phyloP scores from a whole-genome alignment of 768 basidiomycete species.

The Austroboletus eburneus region DNA sequence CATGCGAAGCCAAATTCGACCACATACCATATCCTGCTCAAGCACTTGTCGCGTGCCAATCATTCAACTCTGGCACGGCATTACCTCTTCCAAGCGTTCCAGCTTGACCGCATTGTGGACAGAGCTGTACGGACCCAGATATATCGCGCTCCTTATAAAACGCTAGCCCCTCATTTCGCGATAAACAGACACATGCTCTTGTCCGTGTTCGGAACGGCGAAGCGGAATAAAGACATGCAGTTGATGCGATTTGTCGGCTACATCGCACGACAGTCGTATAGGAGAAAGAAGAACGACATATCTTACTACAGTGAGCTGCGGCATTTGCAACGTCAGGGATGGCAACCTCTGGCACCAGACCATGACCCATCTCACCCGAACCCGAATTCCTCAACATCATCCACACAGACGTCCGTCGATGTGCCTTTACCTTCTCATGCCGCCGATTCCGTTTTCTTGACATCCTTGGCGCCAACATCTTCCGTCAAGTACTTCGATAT shows the following conservation, averaged over 20 bases:
- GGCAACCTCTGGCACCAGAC: slow-evolving; percentile 19
- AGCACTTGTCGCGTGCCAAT: slow-evolving; percentile 46
- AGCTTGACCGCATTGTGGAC: slow-evolving; percentile 37
- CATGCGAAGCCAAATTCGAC: slow-evolving; percentile 61
- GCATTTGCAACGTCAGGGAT: slow-evolving; percentile 22
- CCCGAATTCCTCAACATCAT: background rate
- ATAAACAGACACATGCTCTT: slow-evolving; percentile 55
- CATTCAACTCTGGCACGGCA: slow-evolving; percentile 59
- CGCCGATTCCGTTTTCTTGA: slow-evolving; percentile 25
- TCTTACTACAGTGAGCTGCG: slow-evolving; percentile 37
- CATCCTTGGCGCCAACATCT: slow-evolving; percentile 16
- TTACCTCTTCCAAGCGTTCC: slow-evolving; percentile 54
- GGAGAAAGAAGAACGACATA: slow-evolving; percentile 47
- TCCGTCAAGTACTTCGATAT: slow-evolving; percentile 41
- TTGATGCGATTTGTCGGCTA: slow-evolving; percentile 57
- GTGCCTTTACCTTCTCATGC: background rate
- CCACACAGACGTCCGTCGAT: background rate
- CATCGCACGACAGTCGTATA: slow-evolving; percentile 43
- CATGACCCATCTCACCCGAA: slow-evolving; percentile 19
- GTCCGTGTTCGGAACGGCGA: slow-evolving; percentile 54
- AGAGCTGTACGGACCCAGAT: slow-evolving; percentile 33
- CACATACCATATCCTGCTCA: slow-evolving; percentile 59
- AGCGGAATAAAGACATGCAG: slow-evolving; percentile 53
- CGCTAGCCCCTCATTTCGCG: slow-evolving; percentile 49
- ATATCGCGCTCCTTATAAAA: slow-evolving; percentile 25